These are phyloP conservation scores for Brettanomyces bruxellensis DNA, from an alignment of 805 yeast species.

Conservation along the genomic window DNA sequence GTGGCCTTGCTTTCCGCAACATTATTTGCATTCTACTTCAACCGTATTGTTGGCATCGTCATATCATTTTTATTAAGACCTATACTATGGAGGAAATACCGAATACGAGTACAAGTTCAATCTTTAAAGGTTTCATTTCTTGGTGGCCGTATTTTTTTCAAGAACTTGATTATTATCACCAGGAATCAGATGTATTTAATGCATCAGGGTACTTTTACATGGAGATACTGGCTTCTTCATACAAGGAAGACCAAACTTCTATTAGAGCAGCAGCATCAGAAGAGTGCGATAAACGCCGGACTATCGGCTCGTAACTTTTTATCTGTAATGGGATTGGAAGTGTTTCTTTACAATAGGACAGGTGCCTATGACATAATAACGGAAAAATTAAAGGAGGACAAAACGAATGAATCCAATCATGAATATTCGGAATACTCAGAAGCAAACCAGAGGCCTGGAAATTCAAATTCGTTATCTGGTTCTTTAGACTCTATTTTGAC, in stretches of 20 bases:
- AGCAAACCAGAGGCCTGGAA: neutral
- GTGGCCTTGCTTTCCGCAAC: constrained; percentile 53
- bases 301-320: constrained; percentile 51
- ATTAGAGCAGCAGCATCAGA: constrained; percentile 13
- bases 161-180: constrained; percentile 66
- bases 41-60: constrained; percentile 56
- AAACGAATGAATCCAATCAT: neutral
- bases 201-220: constrained; percentile 66
- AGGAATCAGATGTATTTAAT: constrained; percentile 63
- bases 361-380: constrained; percentile 51
- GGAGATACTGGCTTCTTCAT: constrained; percentile 80
- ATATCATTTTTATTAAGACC: constrained; percentile 43
- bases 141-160: constrained; percentile 76
- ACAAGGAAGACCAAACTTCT: constrained; percentile 32
- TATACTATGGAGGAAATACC: constrained; percentile 54
- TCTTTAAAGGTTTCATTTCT: constrained; percentile 68
- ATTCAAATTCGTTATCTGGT: neutral
- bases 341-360: constrained; percentile 75
- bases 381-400: constrained; percentile 3
- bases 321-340: constrained; percentile 68
- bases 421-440: neutral
- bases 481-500: neutral
- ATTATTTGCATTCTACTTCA: constrained; percentile 65
- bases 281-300: constrained; percentile 29
- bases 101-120: constrained; percentile 56